These are phyloP conservation scores for Middelhovenomyces tepae DNA, from an alignment of 805 yeast species.

Conservation along the genomic window DNA sequence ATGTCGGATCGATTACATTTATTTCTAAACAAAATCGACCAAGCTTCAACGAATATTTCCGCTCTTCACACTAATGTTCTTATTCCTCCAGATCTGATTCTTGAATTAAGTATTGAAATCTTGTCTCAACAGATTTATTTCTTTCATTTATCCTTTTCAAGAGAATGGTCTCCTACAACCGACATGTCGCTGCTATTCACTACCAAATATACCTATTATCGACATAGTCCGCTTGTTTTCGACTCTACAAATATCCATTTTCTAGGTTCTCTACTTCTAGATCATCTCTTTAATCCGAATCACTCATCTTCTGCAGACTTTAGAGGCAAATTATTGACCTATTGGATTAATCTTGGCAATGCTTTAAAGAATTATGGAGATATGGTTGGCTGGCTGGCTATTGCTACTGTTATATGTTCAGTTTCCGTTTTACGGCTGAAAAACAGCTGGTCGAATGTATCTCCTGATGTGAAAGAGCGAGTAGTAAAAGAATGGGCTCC, in stretches of 20 bases:
- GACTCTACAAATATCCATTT: slow-evolving; percentile 68
- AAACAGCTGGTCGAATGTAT: slow-evolving; percentile 66
- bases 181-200: slow-evolving; percentile 72
- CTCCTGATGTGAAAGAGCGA: slow-evolving; percentile 46
- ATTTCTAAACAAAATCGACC: slow-evolving; percentile 16
- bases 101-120: slow-evolving; percentile 43
- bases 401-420: slow-evolving; percentile 75
- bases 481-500: slow-evolving; percentile 86
- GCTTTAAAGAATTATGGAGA: slow-evolving; percentile 73
- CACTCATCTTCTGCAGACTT: slow-evolving; percentile 25
- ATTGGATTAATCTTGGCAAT: slow-evolving; percentile 83
- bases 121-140: slow-evolving; percentile 57
- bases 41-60: slow-evolving; percentile 9
- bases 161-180: slow-evolving; percentile 65
- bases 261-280: slow-evolving; percentile 57
- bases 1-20: slow-evolving; percentile 17
- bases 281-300: slow-evolving; percentile 49
- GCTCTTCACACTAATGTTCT: slow-evolving; percentile 12
- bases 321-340: slow-evolving; percentile 58
- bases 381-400: slow-evolving; percentile 90
- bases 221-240: slow-evolving; percentile 69
- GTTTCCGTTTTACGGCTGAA: slow-evolving; percentile 69
- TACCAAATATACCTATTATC: slow-evolving; percentile 32
- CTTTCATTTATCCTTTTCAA: slow-evolving; percentile 58
- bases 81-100: slow-evolving; percentile 37